Conservation (phyloP, 1,284 basidiomycete species). For the Schizophyllum amplum region DNA sequence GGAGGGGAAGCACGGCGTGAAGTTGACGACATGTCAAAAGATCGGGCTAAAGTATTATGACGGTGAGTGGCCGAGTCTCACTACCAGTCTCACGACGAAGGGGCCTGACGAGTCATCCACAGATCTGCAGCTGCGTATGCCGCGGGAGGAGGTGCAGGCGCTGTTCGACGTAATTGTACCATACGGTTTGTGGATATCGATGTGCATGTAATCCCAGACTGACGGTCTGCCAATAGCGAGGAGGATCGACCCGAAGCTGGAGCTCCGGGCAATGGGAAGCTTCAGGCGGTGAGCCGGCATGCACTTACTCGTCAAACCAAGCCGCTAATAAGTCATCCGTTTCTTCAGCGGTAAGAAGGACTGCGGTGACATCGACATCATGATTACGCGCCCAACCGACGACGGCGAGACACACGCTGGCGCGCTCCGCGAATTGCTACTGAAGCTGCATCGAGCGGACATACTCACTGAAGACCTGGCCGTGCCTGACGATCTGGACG, state of each 20-base stretch:
- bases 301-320: background rate
- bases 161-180: slow-evolving; percentile 68
- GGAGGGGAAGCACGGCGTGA: slow-evolving; percentile 48
- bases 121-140: slow-evolving; percentile 74
- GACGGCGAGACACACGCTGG: slow-evolving; percentile 73
- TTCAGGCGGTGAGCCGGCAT: slow-evolving; percentile 69
- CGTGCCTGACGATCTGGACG: slow-evolving; percentile 54
- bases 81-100: too few relatives aligned
- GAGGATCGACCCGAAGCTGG: slow-evolving; percentile 60
- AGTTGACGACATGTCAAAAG: slow-evolving; percentile 57
- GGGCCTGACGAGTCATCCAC: slow-evolving; percentile 31
- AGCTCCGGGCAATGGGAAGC: slow-evolving; percentile 85
- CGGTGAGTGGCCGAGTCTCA: slow-evolving; percentile 33
- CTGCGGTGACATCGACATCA: slow-evolving; percentile 87
- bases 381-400: slow-evolving; percentile 67
- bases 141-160: slow-evolving; percentile 65
- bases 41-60: slow-evolving; percentile 77
- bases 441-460: slow-evolving; percentile 4
- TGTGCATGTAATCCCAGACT: slow-evolving; percentile 1
- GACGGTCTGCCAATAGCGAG: slow-evolving; percentile 42
- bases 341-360: slow-evolving; percentile 60
- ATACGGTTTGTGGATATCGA: slow-evolving; percentile 38
- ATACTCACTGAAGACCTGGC: slow-evolving; percentile 77
- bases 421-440: slow-evolving; percentile 1
- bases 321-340: background rate